Evolutionary conservation across 768 basidiomycete species (phyloP), one percentile per base, ranked within the genome.

Genomic region (Tricholomella constricta): DNA sequence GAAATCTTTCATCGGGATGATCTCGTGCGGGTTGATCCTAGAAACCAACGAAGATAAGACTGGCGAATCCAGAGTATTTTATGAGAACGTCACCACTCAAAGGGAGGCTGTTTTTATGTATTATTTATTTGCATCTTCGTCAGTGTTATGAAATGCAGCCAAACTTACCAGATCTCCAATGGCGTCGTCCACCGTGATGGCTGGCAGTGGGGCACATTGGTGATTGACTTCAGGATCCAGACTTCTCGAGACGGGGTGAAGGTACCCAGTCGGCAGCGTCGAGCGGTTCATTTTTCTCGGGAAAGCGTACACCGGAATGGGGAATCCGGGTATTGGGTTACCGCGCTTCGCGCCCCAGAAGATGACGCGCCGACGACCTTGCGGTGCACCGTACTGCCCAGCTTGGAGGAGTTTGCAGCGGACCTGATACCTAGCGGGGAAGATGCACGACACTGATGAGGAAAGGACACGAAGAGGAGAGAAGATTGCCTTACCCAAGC

Each of bases 311-410:
- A 81, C 78, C 0, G 89, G 89, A 15, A 83, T 62, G 0, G 89
- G 89, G 60, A 83, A 86, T 9, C 79, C 69, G 0, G 89, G 89
- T 14, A 88, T 64, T 17, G 75, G 62, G 2, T 81, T 48, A 25
- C 83, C 86, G 7, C 78, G 77, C 47, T 76, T 81, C 4, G 87
- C 83, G 22, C 79, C 87, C 75, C 78, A 79, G 63, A 91, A 84
- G 40, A 91, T 86, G 11, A 90, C 77, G 15, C 89, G 76, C 23
- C 74, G 69, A 8, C 89, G 81, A 41, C 76, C 72, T 69, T 91
- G 89, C 15, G 89, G 88, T 19, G 80, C 78, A 23, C 89, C 89
- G 66, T 89, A 89, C 31, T 84, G 82, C 0, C 77, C 82, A 20
- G 88, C 85, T 60, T 91, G 86, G 0, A 90, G 70, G 14, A 85